These are phyloP conservation scores for Eleusine coracana DNA, from an alignment of 176 grass and related monocot species.

Conservation along the genomic window DNA sequence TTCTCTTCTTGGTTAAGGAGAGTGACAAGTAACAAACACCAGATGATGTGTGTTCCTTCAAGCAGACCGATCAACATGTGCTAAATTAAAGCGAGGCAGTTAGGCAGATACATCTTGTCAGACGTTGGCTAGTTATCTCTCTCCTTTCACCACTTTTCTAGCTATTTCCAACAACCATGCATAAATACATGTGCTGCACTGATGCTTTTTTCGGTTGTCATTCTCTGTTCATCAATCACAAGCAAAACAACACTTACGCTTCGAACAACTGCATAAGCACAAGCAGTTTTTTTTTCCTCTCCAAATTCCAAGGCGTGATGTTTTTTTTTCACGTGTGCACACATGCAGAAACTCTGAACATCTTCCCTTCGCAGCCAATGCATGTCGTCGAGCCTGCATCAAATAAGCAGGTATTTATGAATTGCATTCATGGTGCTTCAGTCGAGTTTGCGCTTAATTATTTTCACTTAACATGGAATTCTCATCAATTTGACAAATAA, in stretches of 20 bases:
- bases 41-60: slow-evolving; percentile 32
- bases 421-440: not conserved
- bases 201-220: not conserved
- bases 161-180: slow-evolving; percentile 14
- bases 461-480: no score
- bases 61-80: not conserved
- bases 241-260: not conserved
- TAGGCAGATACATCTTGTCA: slow-evolving; percentile 14
- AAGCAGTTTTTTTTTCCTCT: not conserved
- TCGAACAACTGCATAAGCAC: not conserved
- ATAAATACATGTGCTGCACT: not conserved
- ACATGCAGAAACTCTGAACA: slow-evolving; percentile 72
- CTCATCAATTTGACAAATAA: no score
- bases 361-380: slow-evolving; percentile 82
- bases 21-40: slow-evolving; percentile 51
- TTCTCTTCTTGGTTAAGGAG: slow-evolving; percentile 22
- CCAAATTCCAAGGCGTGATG: not conserved
- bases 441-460: not conserved
- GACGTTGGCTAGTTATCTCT: not conserved
- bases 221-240: not conserved
- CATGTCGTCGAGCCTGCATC: slow-evolving; percentile 47
- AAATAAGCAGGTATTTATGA: slow-evolving; percentile 24
- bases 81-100: slow-evolving; percentile 16
- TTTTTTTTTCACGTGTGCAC: not conserved
- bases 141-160: not conserved